Evolutionary conservation across 2,329 filamentous ascomycete genomes (phyloP), one percentile per base, ranked within the genome.

Genomic region (Hypoxylon sp.): DNA sequence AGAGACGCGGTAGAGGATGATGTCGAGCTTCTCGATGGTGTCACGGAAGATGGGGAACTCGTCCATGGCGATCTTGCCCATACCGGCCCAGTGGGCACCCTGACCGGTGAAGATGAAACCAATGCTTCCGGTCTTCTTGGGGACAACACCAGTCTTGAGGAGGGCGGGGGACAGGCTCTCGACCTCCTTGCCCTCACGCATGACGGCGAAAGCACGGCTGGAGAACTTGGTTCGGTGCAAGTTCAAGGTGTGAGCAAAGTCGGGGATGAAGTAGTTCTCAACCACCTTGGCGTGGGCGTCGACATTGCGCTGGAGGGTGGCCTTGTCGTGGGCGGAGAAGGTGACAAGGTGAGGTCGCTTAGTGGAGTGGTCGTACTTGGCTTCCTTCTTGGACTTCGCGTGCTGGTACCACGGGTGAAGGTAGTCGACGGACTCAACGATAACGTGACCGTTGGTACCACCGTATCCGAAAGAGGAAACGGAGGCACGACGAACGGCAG

Each of bases 91-190:
- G 35, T 67, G 63, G 1, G 64, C 63, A 16, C 64, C 64, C 9
- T 67, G 64, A 25, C 64, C 64, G 7, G 63, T 63, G 42, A 67
- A 67, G 2, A 64, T 43, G 32, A 54, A 57, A 5, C 49, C 57
- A n/a, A 58, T 13, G 12, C 16, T 12, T 9, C 21, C 16, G 5
- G 17, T 32, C 17, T 40, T 48, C 15, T 48, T 48, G 3, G 21
- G 17, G 7, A n/a, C 32, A 2, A 23, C 32, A 7, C 16, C 19
- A 21, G 8, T 36, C 20, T 11, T 16, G 17, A 50, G 1, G 12
- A 30, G 9, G 2, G 36, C 8, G 8, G 36, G 7, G 20, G 38
- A 21, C 27, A 57, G 51, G 4, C 37, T 50, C 19, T 55, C 41
- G 2, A 26, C 11, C n/a, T 61, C 56, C 7, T 12, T 41, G 2